Conservation (phyloP, 176 grass and related monocot species). For the Carex kokanica region DNA sequence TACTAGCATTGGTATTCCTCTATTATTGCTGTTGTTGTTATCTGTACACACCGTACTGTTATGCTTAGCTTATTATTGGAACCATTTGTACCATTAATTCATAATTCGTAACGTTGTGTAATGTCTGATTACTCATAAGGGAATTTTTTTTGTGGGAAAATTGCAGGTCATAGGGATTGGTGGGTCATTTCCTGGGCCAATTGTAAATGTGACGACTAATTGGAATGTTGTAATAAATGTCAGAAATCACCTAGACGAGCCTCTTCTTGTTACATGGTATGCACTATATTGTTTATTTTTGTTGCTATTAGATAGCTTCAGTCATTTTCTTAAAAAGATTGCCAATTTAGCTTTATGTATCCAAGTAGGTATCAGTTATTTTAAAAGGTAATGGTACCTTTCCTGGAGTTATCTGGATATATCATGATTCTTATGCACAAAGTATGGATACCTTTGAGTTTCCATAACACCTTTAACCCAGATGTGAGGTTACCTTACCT, state of each 20-base stretch:
- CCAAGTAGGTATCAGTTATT: not conserved
- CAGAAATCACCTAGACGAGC: constrained; percentile 75
- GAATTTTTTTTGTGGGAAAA: not conserved
- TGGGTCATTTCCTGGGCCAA: constrained; percentile 65
- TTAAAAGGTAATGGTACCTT: no score
- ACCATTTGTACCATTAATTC: not conserved
- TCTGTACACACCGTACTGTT: not conserved
- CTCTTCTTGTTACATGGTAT: constrained; percentile 82
- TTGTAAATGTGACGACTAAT: constrained; percentile 87
- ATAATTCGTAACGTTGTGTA: not conserved
- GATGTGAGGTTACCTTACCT: not conserved
- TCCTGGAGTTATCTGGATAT: not conserved
- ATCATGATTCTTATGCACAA: not conserved
- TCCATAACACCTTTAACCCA: not conserved
- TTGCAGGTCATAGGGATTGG: constrained; percentile 78
- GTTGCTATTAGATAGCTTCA: not conserved
- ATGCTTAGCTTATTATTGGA: not conserved
- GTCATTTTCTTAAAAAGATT: not conserved
- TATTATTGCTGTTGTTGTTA: not conserved
- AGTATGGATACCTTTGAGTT: not conserved
- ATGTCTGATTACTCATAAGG: constrained; percentile 1
- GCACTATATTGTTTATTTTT: not conserved
- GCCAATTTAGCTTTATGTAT: not conserved
- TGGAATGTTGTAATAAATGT: constrained; percentile 93
- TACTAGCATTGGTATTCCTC: not conserved